Percentiles rank a stretch among this genome's conserved stretches.
Conservation (phyloP, 2,329 filamentous ascomycete genomes). For the Ilyonectria sp. region DNA sequence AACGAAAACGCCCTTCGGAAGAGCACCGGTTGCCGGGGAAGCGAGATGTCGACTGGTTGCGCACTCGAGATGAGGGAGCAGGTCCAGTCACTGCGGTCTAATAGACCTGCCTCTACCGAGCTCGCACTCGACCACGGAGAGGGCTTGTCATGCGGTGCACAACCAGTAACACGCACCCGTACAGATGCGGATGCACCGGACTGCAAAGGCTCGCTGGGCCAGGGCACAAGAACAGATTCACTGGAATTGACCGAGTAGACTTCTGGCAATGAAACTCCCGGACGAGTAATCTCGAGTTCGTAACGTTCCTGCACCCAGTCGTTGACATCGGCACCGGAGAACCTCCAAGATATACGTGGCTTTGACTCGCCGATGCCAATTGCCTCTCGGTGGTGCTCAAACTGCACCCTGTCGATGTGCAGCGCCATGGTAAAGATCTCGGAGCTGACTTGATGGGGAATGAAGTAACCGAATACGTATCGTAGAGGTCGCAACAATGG, state of each 20-base stretch:
- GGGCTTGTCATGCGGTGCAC: background rate
- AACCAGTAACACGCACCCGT: background rate
- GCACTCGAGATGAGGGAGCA: background rate
- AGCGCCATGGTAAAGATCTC: background rate
- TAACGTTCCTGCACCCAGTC: background rate
- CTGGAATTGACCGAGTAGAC: background rate
- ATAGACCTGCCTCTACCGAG: background rate
- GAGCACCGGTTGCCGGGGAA: background rate
- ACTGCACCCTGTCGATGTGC: background rate
- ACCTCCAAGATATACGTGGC: slow-evolving; percentile 9
- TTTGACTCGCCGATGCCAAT: slow-evolving; percentile 6
- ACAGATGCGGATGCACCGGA: background rate
- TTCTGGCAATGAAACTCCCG: background rate
- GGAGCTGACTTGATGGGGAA: too few relatives aligned
- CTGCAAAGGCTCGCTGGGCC: background rate
- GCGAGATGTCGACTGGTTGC: background rate
- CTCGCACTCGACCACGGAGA: background rate
- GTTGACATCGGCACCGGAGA: background rate
- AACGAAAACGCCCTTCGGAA: background rate
- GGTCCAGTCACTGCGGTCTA: background rate
- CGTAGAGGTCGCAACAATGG: too few relatives aligned
- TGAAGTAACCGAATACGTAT: too few relatives aligned
- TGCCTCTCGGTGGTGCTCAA: slow-evolving; percentile 8
- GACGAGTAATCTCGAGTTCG: background rate
- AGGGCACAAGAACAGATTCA: background rate